Base-by-base conservation (phyloP, 768 basidiomycete genomes). In the Royoungia palumana region DNA sequence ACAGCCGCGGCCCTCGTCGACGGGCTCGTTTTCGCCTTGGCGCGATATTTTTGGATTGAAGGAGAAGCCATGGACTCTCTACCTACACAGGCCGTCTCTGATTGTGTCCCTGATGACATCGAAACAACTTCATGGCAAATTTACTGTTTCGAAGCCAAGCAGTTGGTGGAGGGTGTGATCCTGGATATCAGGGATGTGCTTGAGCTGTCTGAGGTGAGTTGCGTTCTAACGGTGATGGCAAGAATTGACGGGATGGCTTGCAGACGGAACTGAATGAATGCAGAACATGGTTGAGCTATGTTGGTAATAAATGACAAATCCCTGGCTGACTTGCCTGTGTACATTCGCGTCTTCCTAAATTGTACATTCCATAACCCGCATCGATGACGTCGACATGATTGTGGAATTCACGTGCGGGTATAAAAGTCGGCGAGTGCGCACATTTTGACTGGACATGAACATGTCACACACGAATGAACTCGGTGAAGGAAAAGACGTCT, bases 1-100 rank as follows among this genome's bases (percentile, higher is more conserved):
- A 81, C 84, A 0, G 73, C 71, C 0, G 73, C 75, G 9, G 78
- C 79, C 3, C 56, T 87, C 2, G 58, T 78, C 8, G 73, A 79
- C 2, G 72, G 75, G 4, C 59, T 81, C 16, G 41, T 73, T 6
- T 56, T 67, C 8, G 64, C 71, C 9, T 61, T 82, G 10, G 62
- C 66, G 10, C 40, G 57, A n/a, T 64, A 71, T 21, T 72, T 73
- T 47, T 67, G 69, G 41, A 61, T 56, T 12, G 63, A 70, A 37
- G 60, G 57, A 20, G 62, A 64, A 9, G 39, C 9, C 1, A 11
- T 10, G 1, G 24, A 49, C n/a, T 28, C 37, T 16, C 2, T 22
- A 9, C 28, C 28, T 39, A 0, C 19, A 6, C 25, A 14, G n/a
- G 17, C 21, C 1, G 20, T 30, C 22, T 21, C 24, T 10, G 52